phyloP scores from a whole-genome alignment of 169 alveolate species.

The Cryptosporidium tyzzeri region DNA sequence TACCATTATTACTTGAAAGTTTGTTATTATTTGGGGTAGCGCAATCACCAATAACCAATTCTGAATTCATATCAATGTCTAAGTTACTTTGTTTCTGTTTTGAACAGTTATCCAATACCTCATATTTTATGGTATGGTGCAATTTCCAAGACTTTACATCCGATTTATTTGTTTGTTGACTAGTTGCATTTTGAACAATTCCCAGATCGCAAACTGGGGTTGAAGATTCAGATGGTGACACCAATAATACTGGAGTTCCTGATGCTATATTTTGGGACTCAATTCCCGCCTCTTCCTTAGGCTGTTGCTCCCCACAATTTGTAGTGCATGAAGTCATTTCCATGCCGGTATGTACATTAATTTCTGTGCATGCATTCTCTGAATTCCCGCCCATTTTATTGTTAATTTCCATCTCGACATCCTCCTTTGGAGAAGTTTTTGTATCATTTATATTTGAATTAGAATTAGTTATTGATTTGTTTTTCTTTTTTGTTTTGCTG shows the following conservation, averaged over 20 bases:
- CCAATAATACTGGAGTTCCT: not conserved
- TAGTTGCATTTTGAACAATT: not conserved
- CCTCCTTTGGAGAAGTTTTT: conserved; percentile 1
- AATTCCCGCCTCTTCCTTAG: conserved; percentile 5
- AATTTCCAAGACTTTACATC: conserved; percentile 65
- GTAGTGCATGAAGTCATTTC: conserved; percentile 7
- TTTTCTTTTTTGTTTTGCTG: conserved; percentile 44
- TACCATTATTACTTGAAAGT: not conserved
- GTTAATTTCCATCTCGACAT: conserved; percentile 10
- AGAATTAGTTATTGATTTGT: conserved; percentile 24
- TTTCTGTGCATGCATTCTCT: conserved; percentile 14
- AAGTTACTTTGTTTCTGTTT: not conserved
- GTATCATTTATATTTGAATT: not conserved
- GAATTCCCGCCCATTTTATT: conserved; percentile 4
- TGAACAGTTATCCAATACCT: conserved; percentile 4
- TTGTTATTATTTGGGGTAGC: conserved; percentile 37
- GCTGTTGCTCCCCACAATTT: not conserved
- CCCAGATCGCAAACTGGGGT: conserved; percentile 1
- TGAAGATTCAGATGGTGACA: not conserved
- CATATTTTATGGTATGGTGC: conserved; percentile 61
- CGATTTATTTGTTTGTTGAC: not conserved
- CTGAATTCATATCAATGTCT: conserved; percentile 11
- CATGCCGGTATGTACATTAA: not conserved
- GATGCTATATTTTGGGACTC: not conserved
- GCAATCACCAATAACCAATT: conserved; percentile 37